These are phyloP conservation scores for Porphyrellus sp. DNA, from an alignment of 1,284 basidiomycete genomes.

Conservation along the genomic window DNA sequence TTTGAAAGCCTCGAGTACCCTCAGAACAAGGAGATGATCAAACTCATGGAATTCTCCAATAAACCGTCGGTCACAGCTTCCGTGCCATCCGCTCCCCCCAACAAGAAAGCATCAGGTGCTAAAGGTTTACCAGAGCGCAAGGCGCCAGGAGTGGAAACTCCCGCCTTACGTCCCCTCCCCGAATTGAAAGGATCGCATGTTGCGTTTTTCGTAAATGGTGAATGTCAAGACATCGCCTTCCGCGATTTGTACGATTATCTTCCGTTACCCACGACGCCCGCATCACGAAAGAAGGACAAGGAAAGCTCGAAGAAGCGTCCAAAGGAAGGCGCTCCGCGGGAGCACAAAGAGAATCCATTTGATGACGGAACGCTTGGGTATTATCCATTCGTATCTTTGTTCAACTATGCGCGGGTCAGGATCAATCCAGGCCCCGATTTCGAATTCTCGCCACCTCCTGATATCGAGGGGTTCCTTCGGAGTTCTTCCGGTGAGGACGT, in stretches of 20 bases:
- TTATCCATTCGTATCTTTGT: constrained; percentile 92
- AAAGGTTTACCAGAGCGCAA: constrained; percentile 59
- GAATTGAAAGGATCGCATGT: constrained; percentile 73
- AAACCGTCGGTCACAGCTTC: constrained; percentile 57
- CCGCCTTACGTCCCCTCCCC: constrained; percentile 64
- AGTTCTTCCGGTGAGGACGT: constrained; percentile 34
- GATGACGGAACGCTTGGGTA: constrained; percentile 97
- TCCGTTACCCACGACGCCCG: constrained; percentile 68
- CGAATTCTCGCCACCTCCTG: constrained; percentile 69
- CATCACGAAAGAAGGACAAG: constrained; percentile 52
- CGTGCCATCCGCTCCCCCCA: constrained; percentile 49
- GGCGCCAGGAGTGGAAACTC: constrained; percentile 23
- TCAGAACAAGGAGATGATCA: constrained; percentile 91
- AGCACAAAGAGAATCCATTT: constrained; percentile 78
- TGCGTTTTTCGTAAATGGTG: constrained; percentile 91
- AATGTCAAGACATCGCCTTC: constrained; percentile 84
- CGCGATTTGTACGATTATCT: constrained; percentile 88
- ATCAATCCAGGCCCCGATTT: constrained; percentile 91
- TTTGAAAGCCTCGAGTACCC: constrained; percentile 94
- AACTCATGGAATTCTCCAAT: constrained; percentile 70
- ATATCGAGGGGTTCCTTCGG: constrained; percentile 63
- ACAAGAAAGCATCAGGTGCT: constrained; percentile 64
- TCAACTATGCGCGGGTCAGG: constrained; percentile 82
- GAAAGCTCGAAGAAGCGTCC: constrained; percentile 49
- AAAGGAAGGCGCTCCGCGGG: constrained; percentile 62